Conservation (phyloP, 805 yeast species). For the Starmerella powellii region DNA sequence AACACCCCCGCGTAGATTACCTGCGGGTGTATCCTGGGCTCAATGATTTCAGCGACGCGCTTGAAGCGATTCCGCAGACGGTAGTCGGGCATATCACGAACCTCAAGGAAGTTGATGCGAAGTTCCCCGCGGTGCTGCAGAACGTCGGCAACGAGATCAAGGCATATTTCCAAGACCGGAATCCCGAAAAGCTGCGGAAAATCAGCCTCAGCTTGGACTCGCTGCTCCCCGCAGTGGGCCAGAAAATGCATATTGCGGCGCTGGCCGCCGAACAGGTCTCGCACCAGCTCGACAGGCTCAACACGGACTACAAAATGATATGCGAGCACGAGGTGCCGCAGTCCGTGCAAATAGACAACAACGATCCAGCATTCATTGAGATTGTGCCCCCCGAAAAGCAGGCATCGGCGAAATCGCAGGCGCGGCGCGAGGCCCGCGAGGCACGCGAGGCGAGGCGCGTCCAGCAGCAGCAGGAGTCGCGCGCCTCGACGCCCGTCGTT, state of each 20-base stretch:
- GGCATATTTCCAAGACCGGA: constrained; percentile 33
- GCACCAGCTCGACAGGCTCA: constrained; percentile 58
- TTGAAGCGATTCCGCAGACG: constrained; percentile 81
- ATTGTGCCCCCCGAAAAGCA: constrained; percentile 39
- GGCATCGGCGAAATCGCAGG: constrained; percentile 65
- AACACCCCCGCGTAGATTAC: constrained; percentile 18
- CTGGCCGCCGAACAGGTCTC: constrained; percentile 70
- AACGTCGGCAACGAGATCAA: constrained; percentile 44
- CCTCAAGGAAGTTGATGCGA: constrained; percentile 88
- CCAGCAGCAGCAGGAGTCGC: constrained; percentile 27
- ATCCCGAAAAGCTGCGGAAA: constrained; percentile 27
- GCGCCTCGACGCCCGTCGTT: constrained; percentile 14
- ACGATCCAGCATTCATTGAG: constrained; percentile 84
- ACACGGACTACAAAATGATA: constrained; percentile 68
- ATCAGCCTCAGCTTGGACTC: constrained; percentile 42
- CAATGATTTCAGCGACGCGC: constrained; percentile 80
- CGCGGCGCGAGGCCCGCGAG: constrained; percentile 83
- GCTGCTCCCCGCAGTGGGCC: constrained; percentile 83
- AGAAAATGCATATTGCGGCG: constrained; percentile 93
- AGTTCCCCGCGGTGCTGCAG: constrained; percentile 68
- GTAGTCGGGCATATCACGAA: constrained; percentile 74
- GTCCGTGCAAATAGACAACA: constrained; percentile 42
- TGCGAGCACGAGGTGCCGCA: constrained; percentile 72
- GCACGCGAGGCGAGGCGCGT: constrained; percentile 51
- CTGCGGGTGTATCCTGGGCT: constrained; percentile 54